Evolutionary conservation across 306 rosid species (phyloP).

Genomic region (Fragaria iinumae): DNA sequence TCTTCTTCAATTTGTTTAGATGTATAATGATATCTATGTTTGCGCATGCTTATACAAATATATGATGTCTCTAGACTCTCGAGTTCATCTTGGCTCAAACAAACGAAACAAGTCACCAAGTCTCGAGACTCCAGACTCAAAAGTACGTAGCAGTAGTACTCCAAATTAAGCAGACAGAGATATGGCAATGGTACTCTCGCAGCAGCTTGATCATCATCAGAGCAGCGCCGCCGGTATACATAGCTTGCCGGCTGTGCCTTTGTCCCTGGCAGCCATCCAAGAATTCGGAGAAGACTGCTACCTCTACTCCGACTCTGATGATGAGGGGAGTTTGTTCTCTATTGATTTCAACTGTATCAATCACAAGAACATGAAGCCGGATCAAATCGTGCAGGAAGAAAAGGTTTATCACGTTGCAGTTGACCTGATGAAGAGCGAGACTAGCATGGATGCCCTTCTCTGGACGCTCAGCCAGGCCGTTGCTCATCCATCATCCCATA

Average conservation of each 20-base stretch:
- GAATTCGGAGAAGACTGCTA: constrained; percentile 8
- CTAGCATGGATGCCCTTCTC: constrained; percentile 58
- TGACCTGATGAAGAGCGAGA: constrained; percentile 33
- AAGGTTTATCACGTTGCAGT: constrained; percentile 54
- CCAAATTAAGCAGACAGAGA: background rate
- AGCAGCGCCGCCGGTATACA: background rate
- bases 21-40: too few relatives aligned
- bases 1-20: background rate
- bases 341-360: constrained; percentile 18
- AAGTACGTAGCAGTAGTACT: background rate
- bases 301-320: background rate
- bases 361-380: background rate
- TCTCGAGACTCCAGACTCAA: background rate
- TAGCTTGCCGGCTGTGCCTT: background rate
- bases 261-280: background rate
- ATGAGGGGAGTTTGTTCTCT: constrained; percentile 31
- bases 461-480: constrained; percentile 62
- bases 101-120: background rate
- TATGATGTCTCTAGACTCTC: background rate
- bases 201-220: background rate
- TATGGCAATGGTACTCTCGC: background rate
- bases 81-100: background rate
- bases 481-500: constrained; percentile 5
- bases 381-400: constrained; percentile 20
- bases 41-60: too few relatives aligned